Percentiles rank a stretch among this genome's conserved stretches.
Evolutionary conservation across 176 grass and related monocot species (phyloP).

Genomic region (Lolium rigidum): DNA sequence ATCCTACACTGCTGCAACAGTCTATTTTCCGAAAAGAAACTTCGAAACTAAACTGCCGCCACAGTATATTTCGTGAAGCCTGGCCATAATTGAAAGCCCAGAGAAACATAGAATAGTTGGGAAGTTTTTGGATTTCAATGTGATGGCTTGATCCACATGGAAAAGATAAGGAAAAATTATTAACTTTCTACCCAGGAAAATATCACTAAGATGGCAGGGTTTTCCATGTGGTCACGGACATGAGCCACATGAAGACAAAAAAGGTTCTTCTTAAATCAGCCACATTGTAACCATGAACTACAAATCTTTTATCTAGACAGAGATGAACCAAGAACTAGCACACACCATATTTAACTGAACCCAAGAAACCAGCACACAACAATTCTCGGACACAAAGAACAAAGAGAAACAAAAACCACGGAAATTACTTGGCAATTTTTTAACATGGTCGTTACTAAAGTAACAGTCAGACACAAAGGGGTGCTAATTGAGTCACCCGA

Average conservation of each 20-base stretch:
- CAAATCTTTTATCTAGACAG: not conserved
- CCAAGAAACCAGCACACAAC: not conserved
- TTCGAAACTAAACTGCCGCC: not conserved
- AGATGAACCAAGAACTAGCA: not conserved
- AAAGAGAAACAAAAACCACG: too few relatives aligned
- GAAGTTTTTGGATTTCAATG: not conserved
- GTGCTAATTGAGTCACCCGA: not conserved
- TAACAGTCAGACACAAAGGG: not conserved
- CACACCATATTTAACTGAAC: not conserved
- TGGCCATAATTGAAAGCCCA: not conserved
- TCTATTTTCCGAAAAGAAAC: not conserved
- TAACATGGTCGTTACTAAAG: not conserved
- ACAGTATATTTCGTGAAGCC: not conserved
- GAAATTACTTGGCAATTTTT: not conserved
- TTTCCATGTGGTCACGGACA: not conserved
- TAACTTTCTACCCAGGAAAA: not conserved
- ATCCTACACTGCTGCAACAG: not conserved
- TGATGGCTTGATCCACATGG: not conserved
- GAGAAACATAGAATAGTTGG: not conserved
- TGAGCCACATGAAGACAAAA: not conserved
- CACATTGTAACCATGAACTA: not conserved
- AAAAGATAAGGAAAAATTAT: not conserved
- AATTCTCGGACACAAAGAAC: not conserved
- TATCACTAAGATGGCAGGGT: not conserved
- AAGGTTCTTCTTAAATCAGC: not conserved